Evolutionary conservation across 345 rosid species (phyloP).

Genomic region (Murraya paniculata): DNA sequence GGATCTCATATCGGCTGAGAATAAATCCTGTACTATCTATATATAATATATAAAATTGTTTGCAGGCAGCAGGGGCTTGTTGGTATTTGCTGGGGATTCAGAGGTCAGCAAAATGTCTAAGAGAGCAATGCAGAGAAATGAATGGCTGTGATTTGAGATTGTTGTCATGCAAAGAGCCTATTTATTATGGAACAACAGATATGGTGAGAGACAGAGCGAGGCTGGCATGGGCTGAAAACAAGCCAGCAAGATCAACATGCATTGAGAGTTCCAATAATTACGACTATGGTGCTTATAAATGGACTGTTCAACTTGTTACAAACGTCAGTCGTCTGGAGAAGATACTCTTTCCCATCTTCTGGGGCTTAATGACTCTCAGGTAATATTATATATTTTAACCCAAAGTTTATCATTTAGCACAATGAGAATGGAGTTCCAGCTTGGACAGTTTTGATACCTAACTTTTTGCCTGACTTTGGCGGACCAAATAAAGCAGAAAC

Average conservation of each 20-base stretch:
- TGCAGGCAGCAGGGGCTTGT: conserved; percentile 95
- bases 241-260: conserved; percentile 52
- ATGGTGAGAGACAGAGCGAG: conserved; percentile 50
- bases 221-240: conserved; percentile 61
- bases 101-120: conserved; percentile 73
- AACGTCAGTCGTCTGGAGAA: conserved; percentile 83
- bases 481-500: neutral
- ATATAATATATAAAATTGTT: neutral
- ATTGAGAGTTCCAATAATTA: conserved; percentile 50
- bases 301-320: conserved; percentile 87
- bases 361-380: conserved; percentile 99
- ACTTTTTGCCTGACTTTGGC: neutral
- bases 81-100: conserved; percentile 96
- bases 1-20: too few species aligned
- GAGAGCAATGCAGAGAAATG: conserved; percentile 59
- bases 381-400: conserved; percentile 3
- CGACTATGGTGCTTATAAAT: conserved; percentile 82
- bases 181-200: conserved; percentile 67
- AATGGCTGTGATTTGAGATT: conserved; percentile 46
- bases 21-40: too few species aligned
- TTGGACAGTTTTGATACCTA: neutral
- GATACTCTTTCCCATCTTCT: conserved; percentile 84
- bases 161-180: conserved; percentile 65
- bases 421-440: neutral
- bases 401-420: neutral